Evolutionary conservation across 352 stramenopile species (phyloP).

Genomic region (Pythium brachiatum): DNA sequence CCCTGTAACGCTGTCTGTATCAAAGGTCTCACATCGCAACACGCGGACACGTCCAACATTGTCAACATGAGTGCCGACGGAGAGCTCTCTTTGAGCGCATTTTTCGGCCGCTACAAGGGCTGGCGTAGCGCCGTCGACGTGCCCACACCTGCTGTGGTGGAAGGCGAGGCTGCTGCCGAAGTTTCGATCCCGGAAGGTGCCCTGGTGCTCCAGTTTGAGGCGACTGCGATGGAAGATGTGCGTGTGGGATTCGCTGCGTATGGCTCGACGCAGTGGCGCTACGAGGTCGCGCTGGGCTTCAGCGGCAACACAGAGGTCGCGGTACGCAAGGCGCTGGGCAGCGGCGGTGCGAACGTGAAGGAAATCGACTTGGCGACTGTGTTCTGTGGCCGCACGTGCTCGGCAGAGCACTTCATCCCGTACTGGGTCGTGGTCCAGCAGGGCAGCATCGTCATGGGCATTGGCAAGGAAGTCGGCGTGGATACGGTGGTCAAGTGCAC

Average conservation of each 20-base stretch:
- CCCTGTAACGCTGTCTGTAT: not conserved
- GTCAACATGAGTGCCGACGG: not conserved
- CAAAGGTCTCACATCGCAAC: not conserved
- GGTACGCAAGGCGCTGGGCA: conserved; percentile 50
- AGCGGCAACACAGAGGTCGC: conserved; percentile 78
- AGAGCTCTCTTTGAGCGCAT: conserved; percentile 43
- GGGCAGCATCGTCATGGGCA: conserved; percentile 40
- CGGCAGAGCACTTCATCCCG: conserved; percentile 46
- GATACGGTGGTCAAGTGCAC: conserved; percentile 54
- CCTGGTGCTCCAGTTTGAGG: conserved; percentile 71
- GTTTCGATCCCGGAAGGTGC: conserved; percentile 24
- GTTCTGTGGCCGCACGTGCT: conserved; percentile 73
- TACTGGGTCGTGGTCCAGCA: conserved; percentile 72
- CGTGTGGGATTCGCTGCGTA: conserved; percentile 56
- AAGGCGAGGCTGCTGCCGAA: conserved; percentile 3
- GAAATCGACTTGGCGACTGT: conserved; percentile 59
- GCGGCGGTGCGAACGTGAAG: conserved; percentile 5
- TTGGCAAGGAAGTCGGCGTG: conserved; percentile 49
- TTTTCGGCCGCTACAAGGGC: conserved; percentile 54
- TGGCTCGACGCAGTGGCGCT: conserved; percentile 41
- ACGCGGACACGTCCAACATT: not conserved
- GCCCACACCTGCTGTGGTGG: not conserved
- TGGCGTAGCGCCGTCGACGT: conserved; percentile 34
- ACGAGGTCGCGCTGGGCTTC: conserved; percentile 62
- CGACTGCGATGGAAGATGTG: conserved; percentile 57